Conservation (phyloP, 352 stramenopile genomes). For the Pythium volutum region DNA sequence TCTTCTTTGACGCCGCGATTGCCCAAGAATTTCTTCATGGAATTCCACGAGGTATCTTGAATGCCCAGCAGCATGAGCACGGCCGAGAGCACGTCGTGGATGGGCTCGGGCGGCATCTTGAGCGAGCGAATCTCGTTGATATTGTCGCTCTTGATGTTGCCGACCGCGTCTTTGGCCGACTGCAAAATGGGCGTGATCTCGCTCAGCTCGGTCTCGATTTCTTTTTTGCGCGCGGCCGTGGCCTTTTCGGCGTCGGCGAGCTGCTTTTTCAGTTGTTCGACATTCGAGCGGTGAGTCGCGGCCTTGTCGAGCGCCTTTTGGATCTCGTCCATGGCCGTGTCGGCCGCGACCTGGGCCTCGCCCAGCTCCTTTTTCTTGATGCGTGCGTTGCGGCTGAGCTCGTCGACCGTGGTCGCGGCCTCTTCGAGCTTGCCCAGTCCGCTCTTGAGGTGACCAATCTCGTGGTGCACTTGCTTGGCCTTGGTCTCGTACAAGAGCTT, state of each 20-base stretch:
- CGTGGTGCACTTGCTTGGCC: constrained; percentile 77
- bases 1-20: constrained; percentile 96
- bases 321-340: constrained; percentile 95
- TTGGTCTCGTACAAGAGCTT: constrained; percentile 69
- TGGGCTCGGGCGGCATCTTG: constrained; percentile 94
- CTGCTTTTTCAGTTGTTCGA: constrained; percentile 91
- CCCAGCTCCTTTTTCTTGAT: constrained; percentile 90
- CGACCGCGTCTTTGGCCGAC: constrained; percentile 88
- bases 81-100: constrained; percentile 93
- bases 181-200: constrained; percentile 92
- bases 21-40: constrained; percentile 96
- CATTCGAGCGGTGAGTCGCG: constrained; percentile 85
- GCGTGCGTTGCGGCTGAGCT: constrained; percentile 83
- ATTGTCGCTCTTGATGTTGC: constrained; percentile 95
- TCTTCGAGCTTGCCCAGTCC: constrained; percentile 91
- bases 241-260: constrained; percentile 87
- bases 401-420: constrained; percentile 88
- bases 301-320: constrained; percentile 90
- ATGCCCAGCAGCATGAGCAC: constrained; percentile 96
- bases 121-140: constrained; percentile 95
- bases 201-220: constrained; percentile 92
- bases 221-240: constrained; percentile 85
- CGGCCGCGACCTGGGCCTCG: constrained; percentile 83
- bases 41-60: constrained; percentile 94
- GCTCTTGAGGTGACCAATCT: constrained; percentile 88